phyloP scores from a whole-genome alignment of 1,139 yeast species.

The Suhomyces panamericanus region DNA sequence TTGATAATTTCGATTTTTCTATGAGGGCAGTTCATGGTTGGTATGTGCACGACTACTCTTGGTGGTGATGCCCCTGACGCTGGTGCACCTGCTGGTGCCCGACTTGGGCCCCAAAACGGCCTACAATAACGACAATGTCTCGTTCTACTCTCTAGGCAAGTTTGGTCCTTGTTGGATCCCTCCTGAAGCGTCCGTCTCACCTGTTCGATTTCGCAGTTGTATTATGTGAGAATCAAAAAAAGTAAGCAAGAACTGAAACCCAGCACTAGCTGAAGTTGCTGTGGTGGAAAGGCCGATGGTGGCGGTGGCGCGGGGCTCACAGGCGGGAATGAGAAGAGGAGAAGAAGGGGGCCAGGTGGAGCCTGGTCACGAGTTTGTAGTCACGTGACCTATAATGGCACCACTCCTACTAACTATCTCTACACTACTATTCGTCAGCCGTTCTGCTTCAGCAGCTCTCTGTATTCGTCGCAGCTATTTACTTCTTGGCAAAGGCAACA shows the following conservation, averaged over 20 bases:
- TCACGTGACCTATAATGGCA: too few species aligned
- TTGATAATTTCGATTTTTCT: conserved; percentile 6
- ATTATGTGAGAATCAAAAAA: neutral
- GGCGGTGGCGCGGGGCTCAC: neutral
- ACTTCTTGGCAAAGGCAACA: conserved; percentile 21
- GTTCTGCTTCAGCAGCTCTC: neutral
- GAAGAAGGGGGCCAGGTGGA: neutral
- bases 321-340: neutral
- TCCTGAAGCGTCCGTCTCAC: neutral
- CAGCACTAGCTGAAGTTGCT: neutral
- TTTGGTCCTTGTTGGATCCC: neutral
- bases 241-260: neutral
- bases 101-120: too few species aligned
- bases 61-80: neutral
- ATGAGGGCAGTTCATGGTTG: conserved; percentile 3
- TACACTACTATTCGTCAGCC: too few species aligned
- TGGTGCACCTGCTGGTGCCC: too few species aligned
- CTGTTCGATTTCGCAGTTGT: neutral
- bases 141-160: neutral
- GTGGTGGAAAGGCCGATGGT: neutral
- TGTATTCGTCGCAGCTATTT: conserved; percentile 6
- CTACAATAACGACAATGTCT: neutral
- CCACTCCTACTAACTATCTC: too few species aligned
- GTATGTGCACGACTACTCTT: conserved; percentile 1
- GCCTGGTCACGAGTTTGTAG: neutral